phyloP scores from a whole-genome alignment of 768 basidiomycete genomes.

The Leccinellum luteum region DNA sequence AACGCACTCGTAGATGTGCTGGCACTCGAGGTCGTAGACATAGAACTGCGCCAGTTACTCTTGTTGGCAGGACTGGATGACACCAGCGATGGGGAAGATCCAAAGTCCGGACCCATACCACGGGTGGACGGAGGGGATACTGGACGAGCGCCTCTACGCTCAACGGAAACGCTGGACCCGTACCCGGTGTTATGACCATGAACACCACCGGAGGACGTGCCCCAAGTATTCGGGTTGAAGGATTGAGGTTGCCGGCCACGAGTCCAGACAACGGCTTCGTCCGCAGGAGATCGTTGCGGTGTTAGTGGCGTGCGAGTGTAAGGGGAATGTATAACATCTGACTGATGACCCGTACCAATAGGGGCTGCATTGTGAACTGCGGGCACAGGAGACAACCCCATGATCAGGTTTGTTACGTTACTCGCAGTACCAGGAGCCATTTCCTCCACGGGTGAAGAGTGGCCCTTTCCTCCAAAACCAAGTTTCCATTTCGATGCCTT shows the following conservation, averaged over 20 bases:
- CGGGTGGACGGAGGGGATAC: slow-evolving; percentile 61
- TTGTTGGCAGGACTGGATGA: slow-evolving; percentile 43
- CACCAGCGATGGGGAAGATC: slow-evolving; percentile 56
- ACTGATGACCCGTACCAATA: slow-evolving; percentile 8
- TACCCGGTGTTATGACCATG: slow-evolving; percentile 11
- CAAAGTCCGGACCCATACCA: slow-evolving; percentile 44
- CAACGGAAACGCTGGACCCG: slow-evolving; percentile 17
- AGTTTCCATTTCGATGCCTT: slow-evolving; percentile 67
- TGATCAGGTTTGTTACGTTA: slow-evolving; percentile 74
- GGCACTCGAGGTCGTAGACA: slow-evolving; percentile 66
- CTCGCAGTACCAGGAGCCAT: slow-evolving; percentile 60
- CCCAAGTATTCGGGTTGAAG: slow-evolving; percentile 19
- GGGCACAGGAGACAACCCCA: slow-evolving; percentile 42
- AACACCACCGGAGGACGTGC: slow-evolving; percentile 14
- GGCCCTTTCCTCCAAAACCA: slow-evolving; percentile 63
- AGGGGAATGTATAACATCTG: slow-evolving; percentile 16
- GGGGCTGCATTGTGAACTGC: slow-evolving; percentile 2
- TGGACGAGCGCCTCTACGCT: slow-evolving; percentile 42
- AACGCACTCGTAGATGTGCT: slow-evolving; percentile 70
- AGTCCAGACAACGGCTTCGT: slow-evolving; percentile 45
- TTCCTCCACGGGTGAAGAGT: slow-evolving; percentile 37
- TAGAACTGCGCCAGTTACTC: slow-evolving; percentile 75
- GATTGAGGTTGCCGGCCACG: slow-evolving; percentile 44
- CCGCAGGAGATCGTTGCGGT: slow-evolving; percentile 37
- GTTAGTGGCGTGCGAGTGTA: slow-evolving; percentile 30